Percentiles rank a stretch among this genome's conserved stretches.
These are phyloP conservation scores for Cercospora beticola DNA, from an alignment of 2,329 filamentous ascomycete species.

Conservation along the genomic window DNA sequence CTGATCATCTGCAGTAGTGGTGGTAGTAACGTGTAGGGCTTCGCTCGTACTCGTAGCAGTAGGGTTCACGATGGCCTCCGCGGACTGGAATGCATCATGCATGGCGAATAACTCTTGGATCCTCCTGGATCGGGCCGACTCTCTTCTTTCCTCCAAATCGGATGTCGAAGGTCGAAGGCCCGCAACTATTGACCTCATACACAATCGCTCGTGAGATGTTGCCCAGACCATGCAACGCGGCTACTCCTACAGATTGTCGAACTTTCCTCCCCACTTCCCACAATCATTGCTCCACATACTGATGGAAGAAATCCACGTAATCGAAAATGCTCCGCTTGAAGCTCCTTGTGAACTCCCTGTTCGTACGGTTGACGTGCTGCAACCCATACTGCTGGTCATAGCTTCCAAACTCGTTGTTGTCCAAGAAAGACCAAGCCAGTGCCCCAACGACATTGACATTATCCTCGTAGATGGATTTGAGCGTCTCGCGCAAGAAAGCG, in stretches of 20 bases:
- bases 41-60: background rate
- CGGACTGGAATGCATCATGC: background rate
- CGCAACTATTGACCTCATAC: background rate
- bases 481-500: conserved; percentile 38
- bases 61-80: background rate
- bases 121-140: background rate
- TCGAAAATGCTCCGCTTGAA: conserved; percentile 44
- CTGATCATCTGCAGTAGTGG: background rate
- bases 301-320: conserved; percentile 39
- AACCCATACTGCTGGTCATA: conserved; percentile 40
- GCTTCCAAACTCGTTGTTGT: conserved; percentile 40
- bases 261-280: background rate
- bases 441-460: conserved; percentile 40
- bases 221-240: background rate
- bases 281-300: conserved; percentile 24
- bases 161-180: no score
- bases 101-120: background rate
- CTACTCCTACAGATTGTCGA: background rate
- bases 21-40: background rate
- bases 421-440: conserved; percentile 41
- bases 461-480: conserved; percentile 38
- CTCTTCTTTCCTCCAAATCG: background rate
- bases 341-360: conserved; percentile 38
- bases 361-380: conserved; percentile 42
- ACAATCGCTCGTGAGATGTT: background rate